These are phyloP conservation scores for Hygrocybe punicea DNA, from an alignment of 768 basidiomycete species.

Conservation along the genomic window DNA sequence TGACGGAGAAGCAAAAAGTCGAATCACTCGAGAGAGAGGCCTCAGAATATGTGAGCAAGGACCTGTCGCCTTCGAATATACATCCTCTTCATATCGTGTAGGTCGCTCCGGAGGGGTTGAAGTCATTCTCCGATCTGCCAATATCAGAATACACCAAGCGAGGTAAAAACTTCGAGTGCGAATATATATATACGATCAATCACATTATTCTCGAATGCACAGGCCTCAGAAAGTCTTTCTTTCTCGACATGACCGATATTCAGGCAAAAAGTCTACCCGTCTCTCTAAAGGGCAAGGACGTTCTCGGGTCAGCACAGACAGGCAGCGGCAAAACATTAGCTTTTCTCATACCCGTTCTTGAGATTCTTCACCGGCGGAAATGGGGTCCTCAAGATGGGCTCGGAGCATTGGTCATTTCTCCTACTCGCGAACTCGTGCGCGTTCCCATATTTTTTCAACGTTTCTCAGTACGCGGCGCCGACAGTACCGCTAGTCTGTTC, in stretches of 20 bases:
- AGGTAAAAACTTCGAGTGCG: constrained; percentile 49
- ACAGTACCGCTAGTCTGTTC: constrained; percentile 66
- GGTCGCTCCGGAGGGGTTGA: constrained; percentile 51
- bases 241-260: constrained; percentile 86
- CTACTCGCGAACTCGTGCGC: constrained; percentile 85
- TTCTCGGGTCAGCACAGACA: constrained; percentile 92
- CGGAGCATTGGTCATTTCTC: constrained; percentile 90
- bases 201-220: not conserved
- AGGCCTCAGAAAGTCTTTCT: constrained; percentile 87
- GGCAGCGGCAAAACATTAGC: constrained; percentile 97
- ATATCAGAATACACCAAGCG: constrained; percentile 73
- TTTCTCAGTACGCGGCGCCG: not conserved
- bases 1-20: constrained; percentile 36
- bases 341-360: constrained; percentile 90
- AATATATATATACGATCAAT: not conserved
- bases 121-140: constrained; percentile 69
- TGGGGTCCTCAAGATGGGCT: constrained; percentile 92
- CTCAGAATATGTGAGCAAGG: constrained; percentile 37
- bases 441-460: not conserved
- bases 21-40: constrained; percentile 33
- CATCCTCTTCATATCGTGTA: constrained; percentile 27
- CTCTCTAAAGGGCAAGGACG: constrained; percentile 90
- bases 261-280: constrained; percentile 89
- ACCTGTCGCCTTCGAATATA: not conserved
- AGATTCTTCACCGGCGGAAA: constrained; percentile 82